phyloP scores from a whole-genome alignment of 768 basidiomycete genomes.

The Termitomyces eurrhizus region DNA sequence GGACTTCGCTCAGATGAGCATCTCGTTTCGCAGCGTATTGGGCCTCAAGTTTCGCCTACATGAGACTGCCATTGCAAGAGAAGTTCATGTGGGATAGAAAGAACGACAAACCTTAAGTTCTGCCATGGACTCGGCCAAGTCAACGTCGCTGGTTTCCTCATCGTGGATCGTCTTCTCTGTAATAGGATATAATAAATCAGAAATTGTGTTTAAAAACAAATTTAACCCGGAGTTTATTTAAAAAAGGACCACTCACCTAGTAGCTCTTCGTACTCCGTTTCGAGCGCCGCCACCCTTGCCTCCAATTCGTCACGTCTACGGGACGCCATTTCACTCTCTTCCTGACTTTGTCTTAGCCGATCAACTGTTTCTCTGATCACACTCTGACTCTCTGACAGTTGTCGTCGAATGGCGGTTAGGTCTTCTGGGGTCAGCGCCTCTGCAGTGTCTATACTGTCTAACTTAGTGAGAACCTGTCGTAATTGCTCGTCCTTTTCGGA shows the following conservation, averaged over 20 bases:
- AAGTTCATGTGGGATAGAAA: conserved; percentile 6
- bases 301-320: conserved; percentile 89
- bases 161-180: conserved; percentile 90
- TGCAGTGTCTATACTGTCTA: conserved; percentile 75
- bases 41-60: conserved; percentile 86
- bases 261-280: conserved; percentile 95
- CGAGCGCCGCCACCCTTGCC: conserved; percentile 69
- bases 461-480: conserved; percentile 75
- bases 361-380: conserved; percentile 87
- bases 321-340: conserved; percentile 84
- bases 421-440: conserved; percentile 71
- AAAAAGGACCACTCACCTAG: conserved; percentile 58
- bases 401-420: conserved; percentile 75
- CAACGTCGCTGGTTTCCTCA: conserved; percentile 81
- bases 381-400: conserved; percentile 85
- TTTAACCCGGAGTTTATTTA: background rate
- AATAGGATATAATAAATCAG: conserved; percentile 8
- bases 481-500: conserved; percentile 96
- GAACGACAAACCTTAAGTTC: conserved; percentile 74
- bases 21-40: conserved; percentile 94
- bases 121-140: conserved; percentile 77
- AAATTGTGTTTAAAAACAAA: conserved; percentile 12
- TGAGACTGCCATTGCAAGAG: conserved; percentile 14
- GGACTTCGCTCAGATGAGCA: conserved; percentile 77
- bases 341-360: conserved; percentile 82